Percentiles rank a stretch among this genome's conserved stretches.
Evolutionary conservation across 2,329 filamentous ascomycete genomes (phyloP).

Genomic region (Cladosporium phlei): DNA sequence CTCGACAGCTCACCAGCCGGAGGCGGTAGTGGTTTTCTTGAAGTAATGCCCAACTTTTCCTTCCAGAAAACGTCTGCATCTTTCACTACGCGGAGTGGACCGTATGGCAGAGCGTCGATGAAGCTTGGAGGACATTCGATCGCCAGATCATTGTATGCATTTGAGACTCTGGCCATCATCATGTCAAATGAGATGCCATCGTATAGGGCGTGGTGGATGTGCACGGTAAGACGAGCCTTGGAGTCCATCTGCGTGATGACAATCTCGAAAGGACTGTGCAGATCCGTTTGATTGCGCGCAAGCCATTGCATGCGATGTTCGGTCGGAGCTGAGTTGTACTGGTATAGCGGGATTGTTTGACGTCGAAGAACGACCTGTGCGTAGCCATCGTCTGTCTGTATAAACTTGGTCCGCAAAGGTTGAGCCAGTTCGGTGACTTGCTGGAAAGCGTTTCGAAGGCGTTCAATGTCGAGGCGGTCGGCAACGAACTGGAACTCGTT

Average conservation of each 20-base stretch:
- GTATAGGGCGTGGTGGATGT: slow-evolving; percentile 82
- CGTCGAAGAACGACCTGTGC: slow-evolving; percentile 63
- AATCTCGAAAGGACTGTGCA: slow-evolving; percentile 52
- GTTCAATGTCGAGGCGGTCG: slow-evolving; percentile 39
- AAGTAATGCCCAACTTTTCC: not conserved
- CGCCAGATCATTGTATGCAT: slow-evolving; percentile 43
- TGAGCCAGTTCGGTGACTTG: slow-evolving; percentile 50
- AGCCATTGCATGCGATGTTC: slow-evolving; percentile 55
- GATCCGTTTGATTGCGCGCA: slow-evolving; percentile 44
- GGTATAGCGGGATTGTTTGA: not conserved
- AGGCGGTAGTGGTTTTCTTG: not conserved
- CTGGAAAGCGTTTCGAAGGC: slow-evolving; percentile 56
- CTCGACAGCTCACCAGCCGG: not conserved
- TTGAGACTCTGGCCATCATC: slow-evolving; percentile 57
- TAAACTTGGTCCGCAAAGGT: slow-evolving; percentile 68
- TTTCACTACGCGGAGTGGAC: slow-evolving; percentile 55
- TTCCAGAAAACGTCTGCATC: slow-evolving; percentile 64
- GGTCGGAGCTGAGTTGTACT: slow-evolving; percentile 4
- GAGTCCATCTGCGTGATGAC: slow-evolving; percentile 36
- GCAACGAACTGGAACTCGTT: slow-evolving; percentile 66
- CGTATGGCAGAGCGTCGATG: slow-evolving; percentile 61
- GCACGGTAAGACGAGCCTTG: slow-evolving; percentile 41
- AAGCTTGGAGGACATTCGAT: slow-evolving; percentile 51
- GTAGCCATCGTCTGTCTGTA: slow-evolving; percentile 68
- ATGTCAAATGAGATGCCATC: slow-evolving; percentile 74